Conservation (phyloP, 2,329 filamentous ascomycete genomes). For the Sarocladiaceae sp. region DNA sequence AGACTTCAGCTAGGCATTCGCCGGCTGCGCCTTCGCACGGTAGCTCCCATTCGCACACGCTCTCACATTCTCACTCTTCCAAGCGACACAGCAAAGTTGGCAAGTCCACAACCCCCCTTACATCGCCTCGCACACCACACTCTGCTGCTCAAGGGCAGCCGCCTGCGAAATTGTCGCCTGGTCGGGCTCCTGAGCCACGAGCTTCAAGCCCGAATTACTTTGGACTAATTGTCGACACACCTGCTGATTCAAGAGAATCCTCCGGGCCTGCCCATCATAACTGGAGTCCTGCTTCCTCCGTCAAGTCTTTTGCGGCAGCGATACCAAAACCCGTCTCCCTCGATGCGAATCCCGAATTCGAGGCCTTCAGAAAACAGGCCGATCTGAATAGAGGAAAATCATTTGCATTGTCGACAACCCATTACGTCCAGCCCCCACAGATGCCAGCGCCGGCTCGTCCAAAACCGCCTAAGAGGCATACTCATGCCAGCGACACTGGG, state of each 20-base stretch:
- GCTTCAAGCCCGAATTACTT: slow-evolving; percentile 82
- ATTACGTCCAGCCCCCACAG: slow-evolving; percentile 36
- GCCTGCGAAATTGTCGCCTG: slow-evolving; percentile 43
- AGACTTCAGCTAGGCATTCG: slow-evolving; percentile 35
- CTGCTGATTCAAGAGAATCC: slow-evolving; percentile 59
- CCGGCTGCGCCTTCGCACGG: slow-evolving; percentile 23
- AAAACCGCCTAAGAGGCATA: slow-evolving; percentile 42
- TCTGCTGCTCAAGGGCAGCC: slow-evolving; percentile 53
- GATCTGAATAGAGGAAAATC: slow-evolving; percentile 54
- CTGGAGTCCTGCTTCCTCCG: slow-evolving; percentile 71
- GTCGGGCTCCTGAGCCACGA: slow-evolving; percentile 31
- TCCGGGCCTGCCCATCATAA: slow-evolving; percentile 57
- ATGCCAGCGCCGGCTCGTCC: slow-evolving; percentile 32
- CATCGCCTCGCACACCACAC: slow-evolving; percentile 47
- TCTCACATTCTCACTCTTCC: slow-evolving; percentile 31
- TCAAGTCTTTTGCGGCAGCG: slow-evolving; percentile 64
- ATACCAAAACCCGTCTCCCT: slow-evolving; percentile 67
- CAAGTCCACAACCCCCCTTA: slow-evolving; percentile 46
- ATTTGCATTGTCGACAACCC: slow-evolving; percentile 40
- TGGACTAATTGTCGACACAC: slow-evolving; percentile 64
- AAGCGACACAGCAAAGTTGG: slow-evolving; percentile 33
- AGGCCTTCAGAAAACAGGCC: slow-evolving; percentile 71
- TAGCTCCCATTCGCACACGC: slow-evolving; percentile 32
- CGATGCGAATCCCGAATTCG: slow-evolving; percentile 77
- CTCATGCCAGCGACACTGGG: slow-evolving; percentile 39